These are phyloP conservation scores for Tetrahymena thermophila DNA, from an alignment of 73 alveolate species.

Conservation along the genomic window DNA sequence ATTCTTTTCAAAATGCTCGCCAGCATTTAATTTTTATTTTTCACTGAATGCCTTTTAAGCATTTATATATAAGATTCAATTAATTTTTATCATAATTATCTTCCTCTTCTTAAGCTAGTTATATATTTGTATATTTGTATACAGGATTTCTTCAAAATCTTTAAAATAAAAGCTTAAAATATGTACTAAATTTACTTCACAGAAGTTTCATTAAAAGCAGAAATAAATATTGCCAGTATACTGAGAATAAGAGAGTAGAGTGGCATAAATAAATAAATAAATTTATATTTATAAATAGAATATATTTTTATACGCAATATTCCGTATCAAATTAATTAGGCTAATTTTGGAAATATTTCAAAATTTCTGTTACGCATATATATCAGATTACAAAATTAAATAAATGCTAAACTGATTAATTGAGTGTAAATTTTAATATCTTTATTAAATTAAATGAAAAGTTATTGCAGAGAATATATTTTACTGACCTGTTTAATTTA, in stretches of 20 bases:
- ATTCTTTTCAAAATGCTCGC: neutral
- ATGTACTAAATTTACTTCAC: no score
- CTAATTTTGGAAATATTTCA: neutral
- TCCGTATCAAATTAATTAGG: neutral
- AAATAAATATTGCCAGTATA: neutral
- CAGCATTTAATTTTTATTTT: neutral
- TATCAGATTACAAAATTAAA: neutral
- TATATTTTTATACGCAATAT: neutral
- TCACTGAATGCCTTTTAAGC: neutral
- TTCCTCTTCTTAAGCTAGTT: neutral
- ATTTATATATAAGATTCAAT: neutral
- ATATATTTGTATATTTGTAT: neutral
- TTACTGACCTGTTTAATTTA: neutral
- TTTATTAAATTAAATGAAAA: neutral
- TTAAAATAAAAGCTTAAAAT: no score
- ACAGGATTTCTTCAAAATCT: neutral
- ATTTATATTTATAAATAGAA: neutral
- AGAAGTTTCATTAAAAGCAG: neutral
- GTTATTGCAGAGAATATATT: neutral
- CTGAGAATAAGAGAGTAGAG: neutral
- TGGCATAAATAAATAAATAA: neutral
- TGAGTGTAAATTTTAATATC: neutral
- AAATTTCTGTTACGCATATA: neutral
- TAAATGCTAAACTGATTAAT: neutral
- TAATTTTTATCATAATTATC: neutral